Evolutionary conservation across 2,329 filamentous ascomycete genomes (phyloP).

Genomic region (Diaporthe capsici): DNA sequence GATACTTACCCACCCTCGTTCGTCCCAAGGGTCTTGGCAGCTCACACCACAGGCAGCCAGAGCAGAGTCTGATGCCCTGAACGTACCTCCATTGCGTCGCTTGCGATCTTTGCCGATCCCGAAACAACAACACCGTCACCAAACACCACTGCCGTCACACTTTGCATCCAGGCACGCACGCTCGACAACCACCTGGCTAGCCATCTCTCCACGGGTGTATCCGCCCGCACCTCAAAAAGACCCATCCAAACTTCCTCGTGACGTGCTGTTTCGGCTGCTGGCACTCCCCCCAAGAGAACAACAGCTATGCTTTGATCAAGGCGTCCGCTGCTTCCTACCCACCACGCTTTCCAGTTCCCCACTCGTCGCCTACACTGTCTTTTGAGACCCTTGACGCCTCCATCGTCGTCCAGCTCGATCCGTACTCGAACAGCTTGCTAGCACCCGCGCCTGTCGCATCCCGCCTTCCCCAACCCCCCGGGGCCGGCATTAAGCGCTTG

Average conservation of each 20-base stretch:
- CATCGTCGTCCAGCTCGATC: not conserved
- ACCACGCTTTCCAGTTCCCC: not conserved
- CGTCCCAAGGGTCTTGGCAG: conserved; percentile 27
- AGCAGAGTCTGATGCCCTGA: conserved; percentile 25
- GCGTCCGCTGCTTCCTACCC: conserved; percentile 24
- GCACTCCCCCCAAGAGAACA: conserved; percentile 17
- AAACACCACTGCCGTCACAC: not conserved
- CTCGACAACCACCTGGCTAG: not conserved
- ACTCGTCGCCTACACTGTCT: conserved; percentile 3
- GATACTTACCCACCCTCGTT: conserved; percentile 24
- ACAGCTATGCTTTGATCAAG: conserved; percentile 42
- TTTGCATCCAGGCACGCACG: not conserved
- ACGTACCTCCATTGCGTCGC: conserved; percentile 6
- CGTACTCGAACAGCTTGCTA: conserved; percentile 7
- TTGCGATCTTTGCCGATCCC: conserved; percentile 16
- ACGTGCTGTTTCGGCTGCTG: conserved; percentile 36
- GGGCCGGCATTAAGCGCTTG: conserved; percentile 19
- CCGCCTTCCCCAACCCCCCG: not conserved
- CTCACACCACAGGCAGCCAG: conserved; percentile 22
- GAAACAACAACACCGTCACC: conserved; percentile 1
- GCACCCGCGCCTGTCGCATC: conserved; percentile 5
- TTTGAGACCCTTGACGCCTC: conserved; percentile 3
- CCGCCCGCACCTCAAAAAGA: conserved; percentile 32
- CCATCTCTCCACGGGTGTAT: conserved; percentile 30
- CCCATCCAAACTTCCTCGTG: conserved; percentile 36